These are phyloP conservation scores for Fraxinus paxiana DNA, from an alignment of 305 asterid genomes.

Conservation along the genomic window DNA sequence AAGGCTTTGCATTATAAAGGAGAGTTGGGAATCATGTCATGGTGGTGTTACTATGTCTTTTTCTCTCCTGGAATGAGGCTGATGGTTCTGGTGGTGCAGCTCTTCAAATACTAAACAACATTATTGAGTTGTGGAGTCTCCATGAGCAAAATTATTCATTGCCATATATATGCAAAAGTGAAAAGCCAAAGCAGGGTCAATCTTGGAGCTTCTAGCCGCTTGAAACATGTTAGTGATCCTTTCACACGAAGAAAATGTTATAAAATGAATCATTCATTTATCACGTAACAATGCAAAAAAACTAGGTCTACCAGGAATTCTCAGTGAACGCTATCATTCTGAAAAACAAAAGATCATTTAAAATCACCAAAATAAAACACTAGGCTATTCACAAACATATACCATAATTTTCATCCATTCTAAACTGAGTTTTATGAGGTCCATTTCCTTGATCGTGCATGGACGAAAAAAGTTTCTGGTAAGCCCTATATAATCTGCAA, in stretches of 20 bases:
- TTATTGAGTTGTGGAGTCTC: neutral
- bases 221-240: neutral
- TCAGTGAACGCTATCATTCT: constrained; percentile 1
- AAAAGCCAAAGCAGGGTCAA: neutral
- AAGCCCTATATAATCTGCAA: constrained; percentile 78
- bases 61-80: neutral
- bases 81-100: neutral
- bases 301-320: constrained; percentile 4
- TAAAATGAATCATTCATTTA: neutral
- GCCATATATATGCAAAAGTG: neutral
- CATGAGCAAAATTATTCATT: neutral
- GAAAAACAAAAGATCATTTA: constrained; percentile 7
- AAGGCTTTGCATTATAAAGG: neutral
- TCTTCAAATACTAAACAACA: neutral
- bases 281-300: neutral
- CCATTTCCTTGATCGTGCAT: constrained; percentile 83
- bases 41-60: neutral
- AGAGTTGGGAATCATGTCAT: neutral
- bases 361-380: neutral
- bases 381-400: constrained; percentile 16
- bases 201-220: neutral
- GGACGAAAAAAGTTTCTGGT: constrained; percentile 69
- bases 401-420: constrained; percentile 96
- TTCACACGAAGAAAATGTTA: neutral
- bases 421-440: constrained; percentile 91